Evolutionary conservation across 2,329 filamentous ascomycete genomes (phyloP).

Genomic region (Calonectria pauciramosa): DNA sequence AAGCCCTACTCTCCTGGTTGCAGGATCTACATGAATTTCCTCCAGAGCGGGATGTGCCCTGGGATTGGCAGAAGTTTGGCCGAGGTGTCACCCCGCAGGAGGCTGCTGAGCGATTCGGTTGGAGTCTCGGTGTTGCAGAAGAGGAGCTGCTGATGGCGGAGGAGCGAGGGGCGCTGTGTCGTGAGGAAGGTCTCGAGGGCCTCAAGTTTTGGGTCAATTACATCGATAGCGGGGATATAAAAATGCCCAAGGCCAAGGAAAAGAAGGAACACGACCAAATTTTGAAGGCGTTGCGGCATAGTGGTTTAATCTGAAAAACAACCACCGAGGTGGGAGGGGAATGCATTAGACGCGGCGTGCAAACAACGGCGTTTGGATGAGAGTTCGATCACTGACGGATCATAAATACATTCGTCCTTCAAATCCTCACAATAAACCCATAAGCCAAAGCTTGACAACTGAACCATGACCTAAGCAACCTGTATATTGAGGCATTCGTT

Average conservation of each 20-base stretch:
- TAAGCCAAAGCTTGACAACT: neutral
- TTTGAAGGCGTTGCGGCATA: constrained; percentile 58
- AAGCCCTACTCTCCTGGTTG: constrained; percentile 82
- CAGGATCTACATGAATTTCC: constrained; percentile 77
- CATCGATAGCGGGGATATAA: constrained; percentile 62
- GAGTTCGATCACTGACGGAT: neutral
- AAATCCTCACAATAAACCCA: neutral
- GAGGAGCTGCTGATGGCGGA: constrained; percentile 99
- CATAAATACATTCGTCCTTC: neutral
- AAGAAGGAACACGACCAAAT: constrained; percentile 57
- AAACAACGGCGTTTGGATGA: constrained; percentile 12
- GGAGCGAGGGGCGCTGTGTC: constrained; percentile 86
- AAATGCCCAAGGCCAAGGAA: constrained; percentile 45
- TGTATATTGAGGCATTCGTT: neutral
- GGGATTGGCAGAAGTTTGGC: constrained; percentile 85
- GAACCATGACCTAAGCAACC: neutral
- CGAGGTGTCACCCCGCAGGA: constrained; percentile 92
- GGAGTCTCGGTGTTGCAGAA: constrained; percentile 95
- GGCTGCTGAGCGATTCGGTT: constrained; percentile 89
- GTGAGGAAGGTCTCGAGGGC: constrained; percentile 93
- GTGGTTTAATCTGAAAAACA: constrained; percentile 47
- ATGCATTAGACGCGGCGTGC: constrained; percentile 19
- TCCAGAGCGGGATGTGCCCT: constrained; percentile 74
- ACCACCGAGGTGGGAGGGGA: neutral
- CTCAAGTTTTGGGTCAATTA: constrained; percentile 94